phyloP scores from a whole-genome alignment of 148 eudicot genomes.

The Amaranthus hypochondriacus region DNA sequence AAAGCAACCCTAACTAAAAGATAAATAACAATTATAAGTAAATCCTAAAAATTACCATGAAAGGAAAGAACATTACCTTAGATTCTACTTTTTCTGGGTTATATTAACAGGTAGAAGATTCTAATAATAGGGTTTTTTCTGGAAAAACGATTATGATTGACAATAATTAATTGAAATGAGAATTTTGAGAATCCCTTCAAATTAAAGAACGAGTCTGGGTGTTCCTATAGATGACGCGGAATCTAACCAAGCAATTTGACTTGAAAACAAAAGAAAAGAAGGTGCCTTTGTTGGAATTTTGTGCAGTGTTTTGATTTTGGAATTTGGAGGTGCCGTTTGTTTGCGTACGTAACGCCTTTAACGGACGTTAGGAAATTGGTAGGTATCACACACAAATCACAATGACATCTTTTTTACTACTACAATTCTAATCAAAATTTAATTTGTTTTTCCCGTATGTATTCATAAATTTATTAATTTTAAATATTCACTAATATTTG shows the following conservation, averaged over 20 bases:
- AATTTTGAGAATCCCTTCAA: not conserved
- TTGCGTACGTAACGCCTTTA: not conserved
- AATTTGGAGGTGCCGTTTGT: not conserved
- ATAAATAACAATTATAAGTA: constrained; percentile 9
- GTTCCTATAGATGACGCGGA: no score
- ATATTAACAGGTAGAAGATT: not conserved
- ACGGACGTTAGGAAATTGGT: not conserved
- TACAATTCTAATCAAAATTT: no score
- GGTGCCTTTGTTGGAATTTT: not conserved
- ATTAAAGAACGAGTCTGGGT: not conserved
- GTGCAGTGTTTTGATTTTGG: not conserved
- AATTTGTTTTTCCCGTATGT: no score
- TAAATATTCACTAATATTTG: no score
- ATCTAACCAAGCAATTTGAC: no score
- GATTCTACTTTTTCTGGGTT: constrained; percentile 7
- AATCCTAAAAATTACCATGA: not conserved
- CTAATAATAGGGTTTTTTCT: not conserved
- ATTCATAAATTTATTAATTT: no score
- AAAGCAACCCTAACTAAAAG: constrained; percentile 11
- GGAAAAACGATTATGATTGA: not conserved
- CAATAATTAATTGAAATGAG: not conserved
- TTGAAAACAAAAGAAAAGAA: not conserved
- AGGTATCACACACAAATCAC: not conserved
- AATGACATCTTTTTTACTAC: no score
- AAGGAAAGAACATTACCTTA: constrained; percentile 10